Evolutionary conservation across 148 eudicot species (phyloP).

Genomic region (Vaccinium macrocarpon): DNA sequence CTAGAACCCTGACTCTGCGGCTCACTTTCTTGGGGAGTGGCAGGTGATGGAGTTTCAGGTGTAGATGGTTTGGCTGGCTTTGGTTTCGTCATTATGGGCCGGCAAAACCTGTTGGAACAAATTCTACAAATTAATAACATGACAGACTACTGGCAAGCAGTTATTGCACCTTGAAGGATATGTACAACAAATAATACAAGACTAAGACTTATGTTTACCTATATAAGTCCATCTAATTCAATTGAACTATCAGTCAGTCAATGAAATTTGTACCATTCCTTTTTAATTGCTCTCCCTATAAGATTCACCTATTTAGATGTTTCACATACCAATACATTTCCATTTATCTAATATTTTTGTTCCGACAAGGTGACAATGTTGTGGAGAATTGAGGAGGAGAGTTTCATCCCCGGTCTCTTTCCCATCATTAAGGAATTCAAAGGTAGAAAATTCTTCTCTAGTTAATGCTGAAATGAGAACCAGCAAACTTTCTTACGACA

Average conservation of each 20-base stretch:
- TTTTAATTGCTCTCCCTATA: background rate
- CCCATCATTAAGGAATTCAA: background rate
- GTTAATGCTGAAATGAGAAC: background rate
- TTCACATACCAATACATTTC: background rate
- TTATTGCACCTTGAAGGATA: background rate
- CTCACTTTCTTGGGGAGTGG: constrained; percentile 36
- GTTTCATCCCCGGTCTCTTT: background rate
- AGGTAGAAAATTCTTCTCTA: too few species aligned
- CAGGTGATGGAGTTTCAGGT: constrained; percentile 40
- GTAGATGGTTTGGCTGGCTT: constrained; percentile 60
- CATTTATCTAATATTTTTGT: background rate
- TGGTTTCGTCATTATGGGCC: constrained; percentile 75
- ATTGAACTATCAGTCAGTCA: background rate
- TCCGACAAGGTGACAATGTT: background rate
- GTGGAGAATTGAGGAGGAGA: background rate
- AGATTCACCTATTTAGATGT: background rate
- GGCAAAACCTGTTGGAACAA: constrained; percentile 48
- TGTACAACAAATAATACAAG: background rate
- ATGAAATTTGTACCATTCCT: background rate
- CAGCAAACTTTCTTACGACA: background rate
- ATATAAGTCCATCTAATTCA: background rate
- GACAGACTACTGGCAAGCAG: background rate
- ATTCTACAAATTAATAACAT: constrained; percentile 1
- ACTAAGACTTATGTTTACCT: background rate
- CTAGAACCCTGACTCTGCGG: constrained; percentile 26